Evolutionary conservation across 2,329 filamentous ascomycete genomes (phyloP).

Genomic region (Zelopaecilomyces penicillatus): DNA sequence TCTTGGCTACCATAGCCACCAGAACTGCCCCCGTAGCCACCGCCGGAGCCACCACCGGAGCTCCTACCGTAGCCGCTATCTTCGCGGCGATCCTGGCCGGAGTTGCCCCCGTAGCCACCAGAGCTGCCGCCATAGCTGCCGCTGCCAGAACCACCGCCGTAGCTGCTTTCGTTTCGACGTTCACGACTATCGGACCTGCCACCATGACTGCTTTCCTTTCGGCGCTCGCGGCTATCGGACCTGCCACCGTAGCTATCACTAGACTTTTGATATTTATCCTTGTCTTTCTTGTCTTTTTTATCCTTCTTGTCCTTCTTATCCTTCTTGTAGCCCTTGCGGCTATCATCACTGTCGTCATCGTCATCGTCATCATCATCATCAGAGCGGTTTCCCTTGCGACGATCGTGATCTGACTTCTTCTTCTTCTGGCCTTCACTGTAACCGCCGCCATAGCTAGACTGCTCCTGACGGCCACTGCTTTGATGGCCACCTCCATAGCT

Average conservation of each 20-base stretch:
- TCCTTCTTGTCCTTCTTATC: background rate
- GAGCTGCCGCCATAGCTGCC: constrained; percentile 14
- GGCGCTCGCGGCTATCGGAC: constrained; percentile 16
- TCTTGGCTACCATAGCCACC: constrained; percentile 10
- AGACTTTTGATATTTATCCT: constrained; percentile 1
- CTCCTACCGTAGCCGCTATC: constrained; percentile 16
- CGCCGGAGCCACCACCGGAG: background rate
- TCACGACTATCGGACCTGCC: constrained; percentile 11
- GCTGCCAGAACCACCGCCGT: constrained; percentile 13
- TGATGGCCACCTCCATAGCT: constrained; percentile 16
- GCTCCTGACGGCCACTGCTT: constrained; percentile 12
- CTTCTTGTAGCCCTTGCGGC: background rate
- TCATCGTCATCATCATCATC: constrained; percentile 4
- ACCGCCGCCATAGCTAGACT: constrained; percentile 2
- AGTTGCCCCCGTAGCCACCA: constrained; percentile 12
- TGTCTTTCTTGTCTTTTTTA: constrained; percentile 1
- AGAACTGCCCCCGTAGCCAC: constrained; percentile 10
- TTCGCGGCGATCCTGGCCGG: constrained; percentile 14
- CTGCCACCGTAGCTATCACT: constrained; percentile 13
- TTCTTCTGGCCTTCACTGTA: background rate
- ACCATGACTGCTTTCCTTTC: constrained; percentile 9
- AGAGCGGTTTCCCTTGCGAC: constrained; percentile 4
- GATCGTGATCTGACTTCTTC: background rate
- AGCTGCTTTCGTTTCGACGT: constrained; percentile 13
- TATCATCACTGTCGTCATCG: constrained; percentile 6